Base-by-base conservation (phyloP, 2,329 filamentous ascomycete genomes). In the Aspergillus felis region DNA sequence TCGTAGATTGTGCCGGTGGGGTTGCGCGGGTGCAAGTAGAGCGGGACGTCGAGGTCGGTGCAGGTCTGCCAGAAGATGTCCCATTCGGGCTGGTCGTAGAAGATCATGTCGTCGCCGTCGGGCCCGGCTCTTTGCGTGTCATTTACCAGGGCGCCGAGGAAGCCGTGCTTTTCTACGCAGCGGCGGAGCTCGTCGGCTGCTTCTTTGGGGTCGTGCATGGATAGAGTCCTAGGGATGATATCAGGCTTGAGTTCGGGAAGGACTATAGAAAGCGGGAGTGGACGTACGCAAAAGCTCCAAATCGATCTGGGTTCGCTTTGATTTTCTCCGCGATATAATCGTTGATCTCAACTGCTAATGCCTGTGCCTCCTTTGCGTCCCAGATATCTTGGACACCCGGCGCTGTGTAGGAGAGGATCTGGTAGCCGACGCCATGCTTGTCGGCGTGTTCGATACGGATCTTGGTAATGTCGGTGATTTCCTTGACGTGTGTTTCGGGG, bases 1-100 rank as follows among this genome's bases (percentile, higher is more conserved):
- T 86, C 82, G 63, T 82, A 76, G 55, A 85, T 78, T 20, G 76
- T 77, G 6, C 83, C 84, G 0, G 81, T 82, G 1, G 85, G 83
- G 61, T 81, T 80, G 50, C 81, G 76, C 0, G 85, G 86, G 68
- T 88, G 86, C 1, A 88, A 76, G 64, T 88, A 88, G 51, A 88
- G 78, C 0, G 85, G 85, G 0, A 87, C 84, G 56, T 87, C 82
- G 0, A 88, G 79, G 47, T 86, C 82, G 1, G 77, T 78, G 8
- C 81, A 78, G 0, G 79, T 81, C 12, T 76, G 66, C 85, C 85
- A 88, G 77, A 88, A 87, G 24, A 80, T 69, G 32, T 75, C 72
- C 78, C 81, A 89, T 58, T 82, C 79, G 0, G 81, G 77, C 8
- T 79, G 74, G 65, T 88, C 86, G 72, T 87, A 88, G 73, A 87